Evolutionary conservation across 2,329 filamentous ascomycete genomes (phyloP).

Genomic region (Trichoderma lentiforme): DNA sequence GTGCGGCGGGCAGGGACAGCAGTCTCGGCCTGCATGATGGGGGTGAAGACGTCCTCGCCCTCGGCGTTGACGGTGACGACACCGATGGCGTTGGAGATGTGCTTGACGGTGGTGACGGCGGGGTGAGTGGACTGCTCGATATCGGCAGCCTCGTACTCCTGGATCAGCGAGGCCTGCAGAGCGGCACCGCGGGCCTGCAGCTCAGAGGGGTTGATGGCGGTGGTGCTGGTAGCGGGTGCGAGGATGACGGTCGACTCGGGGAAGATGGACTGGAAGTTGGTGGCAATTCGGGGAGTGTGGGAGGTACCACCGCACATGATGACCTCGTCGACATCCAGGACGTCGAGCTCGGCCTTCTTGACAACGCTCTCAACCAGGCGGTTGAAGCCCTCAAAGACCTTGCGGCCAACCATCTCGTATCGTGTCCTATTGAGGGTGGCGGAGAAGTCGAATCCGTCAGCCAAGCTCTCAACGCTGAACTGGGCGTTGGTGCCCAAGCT

Average conservation of each 20-base stretch:
- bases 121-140: slow-evolving; percentile 96
- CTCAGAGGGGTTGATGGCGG: slow-evolving; percentile 90
- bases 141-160: slow-evolving; percentile 89
- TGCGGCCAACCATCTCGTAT: slow-evolving; percentile 83
- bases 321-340: slow-evolving; percentile 91
- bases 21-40: slow-evolving; percentile 81
- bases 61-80: slow-evolving; percentile 64
- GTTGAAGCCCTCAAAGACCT: slow-evolving; percentile 85
- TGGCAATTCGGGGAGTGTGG: slow-evolving; percentile 89
- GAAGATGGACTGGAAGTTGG: slow-evolving; percentile 77
- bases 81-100: slow-evolving; percentile 84
- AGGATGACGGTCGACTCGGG: slow-evolving; percentile 73
- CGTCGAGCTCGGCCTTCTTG: slow-evolving; percentile 87
- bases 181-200: slow-evolving; percentile 85
- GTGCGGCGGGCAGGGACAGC: slow-evolving; percentile 85
- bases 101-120: slow-evolving; percentile 88
- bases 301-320: slow-evolving; percentile 89
- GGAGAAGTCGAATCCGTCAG: slow-evolving; percentile 85
- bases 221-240: slow-evolving; percentile 73
- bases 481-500: slow-evolving; percentile 83
- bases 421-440: slow-evolving; percentile 89
- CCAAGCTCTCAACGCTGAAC: slow-evolving; percentile 89
- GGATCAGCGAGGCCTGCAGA: slow-evolving; percentile 89
- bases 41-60: slow-evolving; percentile 68
- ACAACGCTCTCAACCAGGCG: slow-evolving; percentile 79